phyloP scores from a whole-genome alignment of 306 rosid genomes.

The Myrica gale region DNA sequence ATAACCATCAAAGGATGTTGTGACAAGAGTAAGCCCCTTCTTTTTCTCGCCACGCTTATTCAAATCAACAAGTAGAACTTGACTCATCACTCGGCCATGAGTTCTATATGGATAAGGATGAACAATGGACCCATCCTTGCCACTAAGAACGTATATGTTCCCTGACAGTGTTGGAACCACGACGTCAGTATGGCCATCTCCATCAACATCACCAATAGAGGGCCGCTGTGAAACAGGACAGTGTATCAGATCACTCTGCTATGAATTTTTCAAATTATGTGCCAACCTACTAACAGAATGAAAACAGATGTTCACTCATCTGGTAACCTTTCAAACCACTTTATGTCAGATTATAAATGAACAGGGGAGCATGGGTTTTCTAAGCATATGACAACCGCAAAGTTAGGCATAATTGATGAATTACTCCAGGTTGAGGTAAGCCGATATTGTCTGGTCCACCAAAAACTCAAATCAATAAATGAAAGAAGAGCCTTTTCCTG shows the following conservation, averaged over 20 bases:
- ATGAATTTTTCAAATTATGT: slow-evolving; percentile 2
- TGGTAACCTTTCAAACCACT: slow-evolving; percentile 1
- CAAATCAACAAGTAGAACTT: slow-evolving; percentile 87
- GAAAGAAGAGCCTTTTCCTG: background rate
- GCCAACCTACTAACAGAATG: background rate
- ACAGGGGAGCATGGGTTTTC: background rate
- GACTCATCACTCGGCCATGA: slow-evolving; percentile 94
- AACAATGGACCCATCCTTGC: slow-evolving; percentile 85
- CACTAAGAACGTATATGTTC: slow-evolving; percentile 87
- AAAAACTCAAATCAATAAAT: background rate
- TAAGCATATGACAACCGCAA: background rate
- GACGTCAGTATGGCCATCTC: slow-evolving; percentile 93
- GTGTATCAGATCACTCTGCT: slow-evolving; percentile 2
- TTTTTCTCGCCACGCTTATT: slow-evolving; percentile 69
- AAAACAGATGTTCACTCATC: background rate
- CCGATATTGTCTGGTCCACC: background rate
- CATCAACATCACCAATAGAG: slow-evolving; percentile 86
- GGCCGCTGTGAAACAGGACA: slow-evolving; percentile 62
- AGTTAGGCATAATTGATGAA: background rate
- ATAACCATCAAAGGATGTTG: slow-evolving; percentile 95
- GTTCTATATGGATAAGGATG: slow-evolving; percentile 84
- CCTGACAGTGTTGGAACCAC: slow-evolving; percentile 93
- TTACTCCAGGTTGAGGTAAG: background rate
- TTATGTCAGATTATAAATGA: background rate
- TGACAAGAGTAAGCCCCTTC: slow-evolving; percentile 86